These are phyloP conservation scores for Selenicereus undatus DNA, from an alignment of 148 eudicot genomes.

Conservation along the genomic window DNA sequence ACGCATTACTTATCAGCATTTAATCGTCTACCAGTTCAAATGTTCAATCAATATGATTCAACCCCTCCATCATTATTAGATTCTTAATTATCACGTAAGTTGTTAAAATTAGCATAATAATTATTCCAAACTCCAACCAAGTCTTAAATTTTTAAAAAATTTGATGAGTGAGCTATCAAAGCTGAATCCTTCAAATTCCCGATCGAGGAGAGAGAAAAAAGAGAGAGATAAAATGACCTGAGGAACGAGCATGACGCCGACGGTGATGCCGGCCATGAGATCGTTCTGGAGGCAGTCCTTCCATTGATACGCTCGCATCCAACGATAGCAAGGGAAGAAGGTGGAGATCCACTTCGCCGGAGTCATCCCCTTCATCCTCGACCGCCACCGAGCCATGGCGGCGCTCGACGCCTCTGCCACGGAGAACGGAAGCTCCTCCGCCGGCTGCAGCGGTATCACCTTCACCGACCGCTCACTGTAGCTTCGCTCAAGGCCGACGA, in stretches of 20 bases:
- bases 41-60: not conserved
- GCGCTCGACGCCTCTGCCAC: conserved; percentile 29
- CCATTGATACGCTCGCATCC: conserved; percentile 64
- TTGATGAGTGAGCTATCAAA: not conserved
- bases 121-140: not conserved
- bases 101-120: not conserved
- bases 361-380: conserved; percentile 62
- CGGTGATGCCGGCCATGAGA: conserved; percentile 82
- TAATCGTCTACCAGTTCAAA: not conserved
- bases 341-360: conserved; percentile 61
- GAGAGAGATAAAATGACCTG: conserved; percentile 47
- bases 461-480: conserved; percentile 46
- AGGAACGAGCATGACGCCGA: conserved; percentile 97
- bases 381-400: conserved; percentile 35
- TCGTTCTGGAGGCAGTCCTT: conserved; percentile 67
- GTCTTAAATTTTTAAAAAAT: not conserved
- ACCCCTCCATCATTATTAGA: conserved; percentile 5
- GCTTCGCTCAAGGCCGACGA: conserved; percentile 20
- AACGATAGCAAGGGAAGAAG: conserved; percentile 79
- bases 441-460: conserved; percentile 40
- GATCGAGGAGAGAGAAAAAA: not conserved
- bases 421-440: conserved; percentile 21
- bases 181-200: not conserved
- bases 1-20: conserved; percentile 8
- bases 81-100: not conserved